Percentiles rank a stretch among this genome's conserved stretches.
Conservation (phyloP, 192 early-diverging fungal genomes). For the Podila verticillata region DNA sequence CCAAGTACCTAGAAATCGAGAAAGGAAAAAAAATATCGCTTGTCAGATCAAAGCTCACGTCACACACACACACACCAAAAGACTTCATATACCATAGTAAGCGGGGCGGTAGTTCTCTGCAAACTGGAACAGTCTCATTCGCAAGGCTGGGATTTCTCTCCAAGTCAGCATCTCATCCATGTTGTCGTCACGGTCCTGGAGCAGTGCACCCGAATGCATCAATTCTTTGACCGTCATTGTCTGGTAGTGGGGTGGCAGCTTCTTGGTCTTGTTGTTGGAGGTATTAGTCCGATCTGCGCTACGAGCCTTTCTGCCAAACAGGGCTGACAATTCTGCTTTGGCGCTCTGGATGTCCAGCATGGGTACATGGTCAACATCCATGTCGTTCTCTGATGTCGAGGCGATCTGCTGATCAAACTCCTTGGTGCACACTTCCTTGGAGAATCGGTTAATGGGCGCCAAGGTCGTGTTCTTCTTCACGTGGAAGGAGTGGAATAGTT, state of each 20-base stretch:
- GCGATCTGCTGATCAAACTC: constrained; percentile 20
- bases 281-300: constrained; percentile 4
- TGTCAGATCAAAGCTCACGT: not conserved
- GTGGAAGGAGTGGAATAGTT: constrained; percentile 69
- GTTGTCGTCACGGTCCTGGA: constrained; percentile 31
- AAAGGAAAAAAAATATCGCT: not conserved
- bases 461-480: constrained; percentile 60
- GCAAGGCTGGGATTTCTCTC: constrained; percentile 47
- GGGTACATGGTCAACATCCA: constrained; percentile 19
- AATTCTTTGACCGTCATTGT: constrained; percentile 25
- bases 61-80: not conserved
- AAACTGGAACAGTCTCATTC: constrained; percentile 78
- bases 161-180: constrained; percentile 29
- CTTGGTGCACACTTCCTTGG: constrained; percentile 4
- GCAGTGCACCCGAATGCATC: constrained; percentile 34
- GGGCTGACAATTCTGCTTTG: not conserved
- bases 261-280: constrained; percentile 27
- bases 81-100: constrained; percentile 68
- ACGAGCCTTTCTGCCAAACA: constrained; percentile 6
- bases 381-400: constrained; percentile 12
- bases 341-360: not conserved
- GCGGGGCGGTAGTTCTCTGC: constrained; percentile 75
- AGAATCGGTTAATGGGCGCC: constrained; percentile 55
- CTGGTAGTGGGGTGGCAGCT: constrained; percentile 14
- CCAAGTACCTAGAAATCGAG: constrained; percentile 73